Percentiles rank a stretch among this genome's conserved stretches.
These are phyloP conservation scores for Colletotrichum eleusines DNA, from an alignment of 2,329 filamentous ascomycete species.

Conservation along the genomic window DNA sequence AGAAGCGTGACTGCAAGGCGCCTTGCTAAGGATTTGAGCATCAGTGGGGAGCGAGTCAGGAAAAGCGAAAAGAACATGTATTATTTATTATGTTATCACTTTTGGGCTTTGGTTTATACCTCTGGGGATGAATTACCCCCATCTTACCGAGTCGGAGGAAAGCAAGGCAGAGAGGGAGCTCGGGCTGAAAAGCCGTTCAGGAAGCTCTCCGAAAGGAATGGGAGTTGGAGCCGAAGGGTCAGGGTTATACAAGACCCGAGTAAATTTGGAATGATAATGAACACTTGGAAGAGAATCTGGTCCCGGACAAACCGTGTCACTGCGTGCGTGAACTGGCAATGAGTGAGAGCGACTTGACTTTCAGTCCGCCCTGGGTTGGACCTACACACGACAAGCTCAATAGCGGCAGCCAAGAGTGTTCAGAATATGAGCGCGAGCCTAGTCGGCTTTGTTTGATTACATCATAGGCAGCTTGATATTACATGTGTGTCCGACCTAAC, in stretches of 20 bases:
- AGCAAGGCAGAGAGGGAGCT: slow-evolving; percentile 11
- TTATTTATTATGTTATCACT: slow-evolving; percentile 28
- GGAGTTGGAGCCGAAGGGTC: slow-evolving; percentile 26
- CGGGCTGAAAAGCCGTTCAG: slow-evolving; percentile 19
- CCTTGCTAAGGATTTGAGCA: background rate
- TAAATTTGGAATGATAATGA: slow-evolving; percentile 40
- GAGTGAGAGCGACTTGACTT: background rate
- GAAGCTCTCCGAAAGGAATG: slow-evolving; percentile 3
- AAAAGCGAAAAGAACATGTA: slow-evolving; percentile 34
- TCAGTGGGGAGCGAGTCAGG: slow-evolving; percentile 6
- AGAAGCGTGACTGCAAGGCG: background rate
- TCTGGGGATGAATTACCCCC: slow-evolving; percentile 12
- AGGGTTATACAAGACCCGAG: slow-evolving; percentile 16
- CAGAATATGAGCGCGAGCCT: background rate
- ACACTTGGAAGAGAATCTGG: slow-evolving; percentile 14
- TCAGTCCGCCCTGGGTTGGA: background rate
- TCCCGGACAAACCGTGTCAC: background rate
- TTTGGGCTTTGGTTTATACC: slow-evolving; percentile 34
- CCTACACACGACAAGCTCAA: background rate
- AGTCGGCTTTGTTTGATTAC: slow-evolving; percentile 13
- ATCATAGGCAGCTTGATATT: slow-evolving; percentile 32
- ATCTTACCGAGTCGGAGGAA: background rate
- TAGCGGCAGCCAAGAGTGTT: background rate
- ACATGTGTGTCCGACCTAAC: slow-evolving; percentile 17
- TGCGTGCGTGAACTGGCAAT: background rate